Evolutionary conservation across 2,329 filamentous ascomycete species (phyloP).

Genomic region (Triangularia setosa): DNA sequence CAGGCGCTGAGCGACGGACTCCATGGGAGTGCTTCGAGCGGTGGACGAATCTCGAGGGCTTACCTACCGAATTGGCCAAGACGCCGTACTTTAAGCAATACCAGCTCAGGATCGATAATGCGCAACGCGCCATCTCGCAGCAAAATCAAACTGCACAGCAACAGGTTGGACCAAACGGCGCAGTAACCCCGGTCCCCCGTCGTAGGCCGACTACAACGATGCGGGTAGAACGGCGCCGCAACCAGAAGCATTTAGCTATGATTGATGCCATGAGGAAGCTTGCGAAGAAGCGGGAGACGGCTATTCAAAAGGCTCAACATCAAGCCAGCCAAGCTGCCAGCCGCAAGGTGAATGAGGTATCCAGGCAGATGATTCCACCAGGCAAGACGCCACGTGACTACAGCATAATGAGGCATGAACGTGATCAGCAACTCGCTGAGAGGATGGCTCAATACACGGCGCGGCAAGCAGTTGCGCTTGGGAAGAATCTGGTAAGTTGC

Average conservation of each 20-base stretch:
- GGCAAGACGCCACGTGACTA: slow-evolving; percentile 82
- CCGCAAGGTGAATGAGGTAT: slow-evolving; percentile 71
- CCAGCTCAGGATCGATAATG: slow-evolving; percentile 52
- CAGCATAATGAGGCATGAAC: slow-evolving; percentile 81
- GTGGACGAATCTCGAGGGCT: slow-evolving; percentile 87
- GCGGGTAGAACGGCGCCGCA: slow-evolving; percentile 80
- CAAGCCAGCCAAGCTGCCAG: slow-evolving; percentile 70
- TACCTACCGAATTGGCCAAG: slow-evolving; percentile 90
- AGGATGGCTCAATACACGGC: slow-evolving; percentile 42
- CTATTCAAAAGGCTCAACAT: slow-evolving; percentile 83
- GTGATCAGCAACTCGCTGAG: slow-evolving; percentile 66
- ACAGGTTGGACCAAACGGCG: slow-evolving; percentile 34
- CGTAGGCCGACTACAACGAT: slow-evolving; percentile 74
- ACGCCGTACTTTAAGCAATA: slow-evolving; percentile 87
- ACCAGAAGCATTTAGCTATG: slow-evolving; percentile 80
- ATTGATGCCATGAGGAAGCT: slow-evolving; percentile 94
- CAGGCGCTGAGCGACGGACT: slow-evolving; percentile 82
- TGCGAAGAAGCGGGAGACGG: slow-evolving; percentile 87
- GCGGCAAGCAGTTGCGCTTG: not conserved
- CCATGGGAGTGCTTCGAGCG: slow-evolving; percentile 99
- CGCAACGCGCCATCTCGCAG: slow-evolving; percentile 38
- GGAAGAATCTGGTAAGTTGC: not conserved
- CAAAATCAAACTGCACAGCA: slow-evolving; percentile 48
- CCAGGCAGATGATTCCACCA: slow-evolving; percentile 36
- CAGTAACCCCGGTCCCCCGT: slow-evolving; percentile 49